Evolutionary conservation across 805 yeast genomes (phyloP), one percentile per base, ranked within the genome.

Genomic region (Saccharomyces eubayanus): DNA sequence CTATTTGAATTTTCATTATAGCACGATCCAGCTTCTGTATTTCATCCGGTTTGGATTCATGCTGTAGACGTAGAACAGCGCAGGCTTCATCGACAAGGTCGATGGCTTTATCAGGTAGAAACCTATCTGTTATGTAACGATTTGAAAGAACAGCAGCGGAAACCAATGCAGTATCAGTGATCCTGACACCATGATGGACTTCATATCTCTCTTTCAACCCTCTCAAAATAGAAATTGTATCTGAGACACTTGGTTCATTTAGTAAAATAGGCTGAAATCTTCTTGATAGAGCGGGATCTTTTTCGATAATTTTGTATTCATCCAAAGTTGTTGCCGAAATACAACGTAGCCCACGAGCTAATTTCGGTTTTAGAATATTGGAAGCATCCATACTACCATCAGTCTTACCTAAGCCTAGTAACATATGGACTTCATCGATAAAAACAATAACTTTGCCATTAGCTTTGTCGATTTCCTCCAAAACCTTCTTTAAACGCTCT

Each of bases 301-400:
- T 92, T 71, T 92, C 98, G 59, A 92, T 92, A 63, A 90, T 89
- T 67, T 89, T 90, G 72, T 87, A 92, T 68, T 92, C 99, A 58
- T 92, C 97, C 50, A 89, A 75, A 1, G 99, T 92, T 1, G 99
- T 92, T 0, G 99, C 99, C 56, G 97, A 96, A 64, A 96, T 89
- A 71, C 96, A 88, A 59, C 96, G 92, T 53, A 92, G 77, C 1
- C 98, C 98, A 66, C 96, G 82, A 0, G 98, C 97, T 53, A 92
- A 75, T 9, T 92, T 94, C 0, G 99, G 99, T 67, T 92, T 92
- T 65, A 92, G 77, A 60, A 94, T 74, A 66, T 92, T 94, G 1
- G 96, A 86, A 1, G 98, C 98, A 71, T 94, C 98, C 68, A 94
- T 91, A 2, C 96, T 82, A 3, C 98, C 99, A 64, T 92, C 97